Conservation (phyloP, 2,329 filamentous ascomycete species). For the Penicillium sclerotiorum region DNA sequence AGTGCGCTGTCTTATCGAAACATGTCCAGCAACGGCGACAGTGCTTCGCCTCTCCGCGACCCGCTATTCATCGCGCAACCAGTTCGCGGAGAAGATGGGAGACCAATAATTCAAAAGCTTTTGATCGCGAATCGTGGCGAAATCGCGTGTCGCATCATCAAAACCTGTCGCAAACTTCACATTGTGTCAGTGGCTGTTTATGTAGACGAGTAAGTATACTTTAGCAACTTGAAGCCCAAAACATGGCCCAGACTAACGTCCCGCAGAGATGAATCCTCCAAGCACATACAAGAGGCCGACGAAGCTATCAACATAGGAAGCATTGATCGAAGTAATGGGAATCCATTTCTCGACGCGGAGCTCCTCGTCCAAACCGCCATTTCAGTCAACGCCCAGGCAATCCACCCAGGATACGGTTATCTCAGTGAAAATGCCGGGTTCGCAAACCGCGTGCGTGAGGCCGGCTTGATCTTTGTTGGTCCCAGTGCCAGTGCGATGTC, state of each 20-base stretch:
- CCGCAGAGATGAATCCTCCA: conserved; percentile 30
- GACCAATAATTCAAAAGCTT: conserved; percentile 29
- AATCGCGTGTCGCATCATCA: conserved; percentile 35
- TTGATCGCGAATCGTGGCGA: conserved; percentile 34
- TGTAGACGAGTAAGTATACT: conserved; percentile 11
- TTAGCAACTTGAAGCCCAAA: not conserved
- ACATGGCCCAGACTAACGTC: not conserved
- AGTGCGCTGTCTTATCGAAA: no score
- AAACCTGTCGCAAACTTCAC: conserved; percentile 28
- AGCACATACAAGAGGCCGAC: conserved; percentile 35
- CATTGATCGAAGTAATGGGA: conserved; percentile 15
- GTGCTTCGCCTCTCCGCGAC: no score
- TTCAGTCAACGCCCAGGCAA: conserved; percentile 26
- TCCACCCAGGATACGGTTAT: conserved; percentile 41
- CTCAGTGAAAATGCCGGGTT: conserved; percentile 39
- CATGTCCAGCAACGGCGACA: no score
- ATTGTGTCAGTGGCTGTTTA: conserved; percentile 24
- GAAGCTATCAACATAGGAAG: conserved; percentile 33
- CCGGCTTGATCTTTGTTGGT: conserved; percentile 38
- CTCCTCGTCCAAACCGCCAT: conserved; percentile 30
- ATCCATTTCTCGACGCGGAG: conserved; percentile 33
- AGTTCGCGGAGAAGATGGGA: no score
- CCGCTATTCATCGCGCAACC: no score
- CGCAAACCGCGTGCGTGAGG: conserved; percentile 27
- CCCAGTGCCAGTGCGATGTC: conserved; percentile 32